A percentile compares a stretch with the other conserved stretches of the same genome.
Evolutionary conservation across 2,329 filamentous ascomycete species (phyloP).

Genomic region (Aspergillus sp.): DNA sequence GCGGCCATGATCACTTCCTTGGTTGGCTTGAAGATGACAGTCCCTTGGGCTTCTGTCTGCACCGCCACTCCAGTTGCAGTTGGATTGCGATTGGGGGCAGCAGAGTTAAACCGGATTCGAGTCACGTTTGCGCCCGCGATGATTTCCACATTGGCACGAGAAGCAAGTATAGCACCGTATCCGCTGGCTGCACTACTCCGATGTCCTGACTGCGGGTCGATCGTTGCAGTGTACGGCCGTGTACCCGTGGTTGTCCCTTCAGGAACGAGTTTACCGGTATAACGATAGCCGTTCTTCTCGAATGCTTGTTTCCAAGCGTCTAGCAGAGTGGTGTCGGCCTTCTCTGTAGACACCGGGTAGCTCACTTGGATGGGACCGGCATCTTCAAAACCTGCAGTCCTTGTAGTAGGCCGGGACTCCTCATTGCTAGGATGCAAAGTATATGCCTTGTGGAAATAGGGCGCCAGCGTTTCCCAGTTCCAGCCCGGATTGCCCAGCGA

Average conservation of each 20-base stretch:
- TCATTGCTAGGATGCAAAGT: slow-evolving; percentile 21
- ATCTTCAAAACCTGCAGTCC: slow-evolving; percentile 7
- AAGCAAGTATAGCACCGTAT: background rate
- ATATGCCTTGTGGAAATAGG: slow-evolving; percentile 50
- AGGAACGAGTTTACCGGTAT: background rate
- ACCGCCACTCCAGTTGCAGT: slow-evolving; percentile 21
- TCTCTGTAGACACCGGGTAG: background rate
- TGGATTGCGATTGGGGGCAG: background rate
- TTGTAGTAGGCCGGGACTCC: background rate
- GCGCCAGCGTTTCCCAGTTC: slow-evolving; percentile 46
- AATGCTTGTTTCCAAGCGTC: background rate
- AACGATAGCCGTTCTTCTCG: background rate
- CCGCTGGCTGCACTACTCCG: background rate
- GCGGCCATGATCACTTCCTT: slow-evolving; percentile 61
- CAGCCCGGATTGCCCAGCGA: slow-evolving; percentile 48
- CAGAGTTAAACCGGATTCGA: background rate
- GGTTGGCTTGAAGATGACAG: slow-evolving; percentile 33
- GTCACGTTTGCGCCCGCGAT: background rate
- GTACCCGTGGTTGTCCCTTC: background rate
- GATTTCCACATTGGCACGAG: background rate
- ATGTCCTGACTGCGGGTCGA: background rate
- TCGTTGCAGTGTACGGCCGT: background rate
- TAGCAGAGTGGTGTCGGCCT: background rate
- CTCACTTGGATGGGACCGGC: slow-evolving; percentile 8
- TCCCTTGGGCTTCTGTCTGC: slow-evolving; percentile 19